phyloP scores from a whole-genome alignment of 495 filamentous ascomycete genomes.

The Penicillium diatomitis region DNA sequence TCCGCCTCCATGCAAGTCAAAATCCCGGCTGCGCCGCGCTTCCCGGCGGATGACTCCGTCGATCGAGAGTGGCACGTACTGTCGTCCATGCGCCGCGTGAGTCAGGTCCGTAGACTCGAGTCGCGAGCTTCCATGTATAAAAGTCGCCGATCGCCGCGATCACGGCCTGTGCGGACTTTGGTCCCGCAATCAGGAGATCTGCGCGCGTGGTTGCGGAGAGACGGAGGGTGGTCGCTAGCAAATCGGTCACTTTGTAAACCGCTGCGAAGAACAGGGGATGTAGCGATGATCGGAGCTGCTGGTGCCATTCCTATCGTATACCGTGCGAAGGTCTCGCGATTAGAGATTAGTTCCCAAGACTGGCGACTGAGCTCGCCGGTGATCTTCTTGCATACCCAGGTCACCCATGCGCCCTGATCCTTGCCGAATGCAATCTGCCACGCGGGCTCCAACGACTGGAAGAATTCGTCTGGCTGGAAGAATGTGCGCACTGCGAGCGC shows the following conservation, averaged over 20 bases:
- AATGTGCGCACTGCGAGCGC: conserved; percentile 82
- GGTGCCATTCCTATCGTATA: conserved; percentile 65
- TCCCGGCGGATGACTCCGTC: no score
- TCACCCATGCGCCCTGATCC: conserved; percentile 79
- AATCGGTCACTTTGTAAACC: conserved; percentile 56
- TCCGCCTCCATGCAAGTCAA: neutral
- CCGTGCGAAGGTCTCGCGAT: neutral
- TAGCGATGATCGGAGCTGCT: conserved; percentile 84
- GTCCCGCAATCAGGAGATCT: conserved; percentile 58
- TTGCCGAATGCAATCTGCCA: conserved; percentile 81
- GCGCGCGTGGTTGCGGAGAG: conserved; percentile 43
- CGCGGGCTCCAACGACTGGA: conserved; percentile 90
- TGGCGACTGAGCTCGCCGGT: conserved; percentile 1
- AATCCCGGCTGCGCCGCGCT: neutral
- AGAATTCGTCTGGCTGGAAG: conserved; percentile 99
- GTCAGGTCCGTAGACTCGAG: conserved; percentile 57
- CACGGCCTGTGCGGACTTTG: conserved; percentile 66
- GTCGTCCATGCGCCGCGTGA: conserved; percentile 58
- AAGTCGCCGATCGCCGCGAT: conserved; percentile 75
- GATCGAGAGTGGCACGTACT: conserved; percentile 36
- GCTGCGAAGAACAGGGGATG: conserved; percentile 78
- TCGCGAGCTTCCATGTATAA: conserved; percentile 80
- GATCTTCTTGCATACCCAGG: conserved; percentile 60
- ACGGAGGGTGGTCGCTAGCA: conserved; percentile 39
- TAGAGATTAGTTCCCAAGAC: neutral